phyloP scores from a whole-genome alignment of 495 filamentous ascomycete species.

The Aspergillus kassunensis region DNA sequence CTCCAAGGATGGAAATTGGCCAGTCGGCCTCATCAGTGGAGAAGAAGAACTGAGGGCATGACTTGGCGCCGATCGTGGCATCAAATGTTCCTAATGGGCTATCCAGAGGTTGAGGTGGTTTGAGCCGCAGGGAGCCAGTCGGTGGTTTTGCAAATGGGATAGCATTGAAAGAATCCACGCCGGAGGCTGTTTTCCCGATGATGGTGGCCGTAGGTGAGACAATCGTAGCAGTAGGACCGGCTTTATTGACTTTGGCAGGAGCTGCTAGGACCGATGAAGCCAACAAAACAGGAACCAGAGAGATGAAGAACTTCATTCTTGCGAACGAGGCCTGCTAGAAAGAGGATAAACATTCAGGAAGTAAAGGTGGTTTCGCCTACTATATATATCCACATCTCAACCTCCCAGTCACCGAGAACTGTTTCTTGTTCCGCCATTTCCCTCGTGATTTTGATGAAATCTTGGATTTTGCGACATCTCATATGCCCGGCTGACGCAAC shows the following conservation, averaged over 20 bases:
- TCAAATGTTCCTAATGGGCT: conserved; percentile 46
- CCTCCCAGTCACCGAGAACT: background rate
- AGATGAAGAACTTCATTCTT: conserved; percentile 9
- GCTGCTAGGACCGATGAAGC: conserved; percentile 12
- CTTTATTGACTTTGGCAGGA: conserved; percentile 16
- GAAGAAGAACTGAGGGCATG: conserved; percentile 55
- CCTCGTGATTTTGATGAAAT: background rate
- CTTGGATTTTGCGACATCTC: background rate
- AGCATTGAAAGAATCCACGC: conserved; percentile 54
- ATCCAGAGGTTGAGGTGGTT: conserved; percentile 52
- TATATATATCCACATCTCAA: background rate
- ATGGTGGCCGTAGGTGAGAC: conserved; percentile 45
- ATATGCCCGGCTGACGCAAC: background rate
- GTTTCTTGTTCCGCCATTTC: background rate
- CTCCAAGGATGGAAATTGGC: conserved; percentile 43
- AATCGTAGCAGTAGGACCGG: conserved; percentile 42
- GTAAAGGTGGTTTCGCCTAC: background rate
- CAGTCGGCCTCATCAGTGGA: conserved; percentile 37
- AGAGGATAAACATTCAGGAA: background rate
- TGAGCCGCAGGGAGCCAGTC: conserved; percentile 54
- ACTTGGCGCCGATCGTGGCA: conserved; percentile 43
- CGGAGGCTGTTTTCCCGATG: conserved; percentile 35
- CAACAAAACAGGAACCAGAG: conserved; percentile 3
- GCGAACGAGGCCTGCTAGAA: background rate
- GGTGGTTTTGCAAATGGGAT: conserved; percentile 65